Evolutionary conservation across 352 stramenopile genomes (phyloP), one percentile per base, ranked within the genome.

Genomic region (Globisporangium viniferum): DNA sequence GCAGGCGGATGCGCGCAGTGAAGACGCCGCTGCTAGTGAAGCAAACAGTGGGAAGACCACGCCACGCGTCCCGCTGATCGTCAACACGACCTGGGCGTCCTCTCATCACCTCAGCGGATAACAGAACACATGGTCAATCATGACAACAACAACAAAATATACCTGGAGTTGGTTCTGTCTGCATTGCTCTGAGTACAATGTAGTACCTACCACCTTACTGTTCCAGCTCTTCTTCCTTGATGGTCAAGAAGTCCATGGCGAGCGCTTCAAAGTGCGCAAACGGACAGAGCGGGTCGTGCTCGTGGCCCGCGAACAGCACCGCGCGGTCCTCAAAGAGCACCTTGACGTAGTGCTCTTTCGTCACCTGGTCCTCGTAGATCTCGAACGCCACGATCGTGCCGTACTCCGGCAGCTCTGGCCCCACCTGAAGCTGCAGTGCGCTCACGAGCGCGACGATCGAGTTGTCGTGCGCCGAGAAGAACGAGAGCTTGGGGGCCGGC

Each of bases 381-480:
- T 95, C 84, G 20, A 95, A 82, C 22, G 77, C 74, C 56, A 94
- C 61, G 62, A 89, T 77, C 2, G 84, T 84, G 63, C 88, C 88
- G 59, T 94, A 94, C 60, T 86, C 74, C 0, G 88, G 88, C 48
- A 91, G 59, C 4, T 81, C 71, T 5, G 65, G 69, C 6, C 79
- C 80, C 49, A 91, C 80, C 5, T 93, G 71, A 22, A 95, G 75
- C 67, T 90, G 78, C 33, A 95, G 65, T 53, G 86, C 84, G 29
- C 80, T 80, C 68, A 92, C 62, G 64, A 93, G 78, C 27, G 84
- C 85, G 15, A 95, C 83, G 72, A 95, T 90, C 49, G 88, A 92
- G 70, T 93, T 93, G 74, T 95, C 85, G 62, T 95, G 88, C 1
- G 86, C 86, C 22, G 88, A 95, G 73, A 93, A 93, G 72, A 95